Conservation (phyloP, 768 basidiomycete genomes). For the Kwoniella sp. region DNA sequence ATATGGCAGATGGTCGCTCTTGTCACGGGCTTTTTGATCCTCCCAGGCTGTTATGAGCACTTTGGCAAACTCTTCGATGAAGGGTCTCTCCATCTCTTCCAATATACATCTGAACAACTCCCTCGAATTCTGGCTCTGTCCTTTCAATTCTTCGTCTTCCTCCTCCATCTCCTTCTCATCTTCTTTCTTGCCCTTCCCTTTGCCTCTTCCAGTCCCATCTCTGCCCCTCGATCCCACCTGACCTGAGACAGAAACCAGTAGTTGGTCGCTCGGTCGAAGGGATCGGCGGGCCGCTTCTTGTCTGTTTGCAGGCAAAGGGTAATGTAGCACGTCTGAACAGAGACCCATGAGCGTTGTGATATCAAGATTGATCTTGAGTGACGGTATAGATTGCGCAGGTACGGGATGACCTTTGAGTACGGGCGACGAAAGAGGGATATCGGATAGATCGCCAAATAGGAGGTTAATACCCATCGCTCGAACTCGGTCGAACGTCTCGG, state of each 20-base stretch:
- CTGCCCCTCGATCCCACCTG: constrained; percentile 2
- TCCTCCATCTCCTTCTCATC: constrained; percentile 4
- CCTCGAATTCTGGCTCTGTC: constrained; percentile 62
- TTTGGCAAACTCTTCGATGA: constrained; percentile 68
- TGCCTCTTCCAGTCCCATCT: constrained; percentile 11
- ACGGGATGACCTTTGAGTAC: neutral
- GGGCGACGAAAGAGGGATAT: constrained; percentile 8
- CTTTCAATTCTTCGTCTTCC: constrained; percentile 16
- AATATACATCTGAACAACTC: constrained; percentile 71
- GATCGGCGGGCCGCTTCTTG: constrained; percentile 69
- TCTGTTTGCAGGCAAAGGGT: constrained; percentile 63
- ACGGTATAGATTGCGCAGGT: constrained; percentile 58
- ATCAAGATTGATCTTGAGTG: constrained; percentile 72
- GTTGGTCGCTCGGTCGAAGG: constrained; percentile 57
- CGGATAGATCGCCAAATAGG: constrained; percentile 61
- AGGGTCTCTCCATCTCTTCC: constrained; percentile 70
- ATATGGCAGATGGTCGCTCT: neutral
- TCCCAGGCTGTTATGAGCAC: constrained; percentile 11
- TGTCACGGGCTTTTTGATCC: neutral
- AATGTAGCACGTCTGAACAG: constrained; percentile 77
- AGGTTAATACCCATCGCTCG: constrained; percentile 68
- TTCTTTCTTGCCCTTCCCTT: constrained; percentile 9
- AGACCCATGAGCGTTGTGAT: constrained; percentile 81
- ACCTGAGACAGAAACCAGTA: neutral
- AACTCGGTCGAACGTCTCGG: constrained; percentile 63